Evolutionary conservation across 225 moss, liverwort and hornwort species (phyloP).

Genomic region (Marchantia polymorpha): DNA sequence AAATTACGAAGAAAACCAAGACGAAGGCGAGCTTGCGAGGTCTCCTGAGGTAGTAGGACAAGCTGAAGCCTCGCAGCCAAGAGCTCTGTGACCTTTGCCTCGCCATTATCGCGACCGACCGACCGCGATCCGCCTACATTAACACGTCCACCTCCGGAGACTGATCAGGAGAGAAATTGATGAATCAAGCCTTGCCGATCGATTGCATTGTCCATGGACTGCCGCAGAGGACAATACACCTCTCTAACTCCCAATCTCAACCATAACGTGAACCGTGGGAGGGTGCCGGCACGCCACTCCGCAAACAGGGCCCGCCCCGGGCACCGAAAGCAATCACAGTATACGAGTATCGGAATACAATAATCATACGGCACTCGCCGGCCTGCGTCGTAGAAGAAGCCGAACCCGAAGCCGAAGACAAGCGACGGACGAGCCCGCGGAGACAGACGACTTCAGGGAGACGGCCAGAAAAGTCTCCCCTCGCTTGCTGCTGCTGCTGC

Average conservation of each 20-base stretch:
- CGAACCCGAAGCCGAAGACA: too few relatives aligned
- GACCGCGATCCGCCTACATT: constrained; percentile 13
- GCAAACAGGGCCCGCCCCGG: too few relatives aligned
- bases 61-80: constrained; percentile 42
- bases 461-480: too few relatives aligned
- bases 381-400: too few relatives aligned
- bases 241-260: constrained; percentile 6
- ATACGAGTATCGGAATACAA: too few relatives aligned
- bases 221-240: background rate
- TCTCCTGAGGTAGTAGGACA: constrained; percentile 48
- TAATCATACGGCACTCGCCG: too few relatives aligned
- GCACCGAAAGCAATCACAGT: too few relatives aligned
- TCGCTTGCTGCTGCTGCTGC: too few relatives aligned
- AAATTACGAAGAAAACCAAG: constrained; percentile 34
- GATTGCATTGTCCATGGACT: background rate
- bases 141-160: background rate
- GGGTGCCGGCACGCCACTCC: constrained; percentile 6
- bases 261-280: background rate
- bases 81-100: constrained; percentile 38
- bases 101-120: constrained; percentile 29
- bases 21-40: constrained; percentile 45
- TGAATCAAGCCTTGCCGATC: constrained; percentile 1
- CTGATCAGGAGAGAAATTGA: background rate
- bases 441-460: too few relatives aligned
- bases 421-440: too few relatives aligned